phyloP scores from a whole-genome alignment of 257 asterid species.

The Plantago ovata region DNA sequence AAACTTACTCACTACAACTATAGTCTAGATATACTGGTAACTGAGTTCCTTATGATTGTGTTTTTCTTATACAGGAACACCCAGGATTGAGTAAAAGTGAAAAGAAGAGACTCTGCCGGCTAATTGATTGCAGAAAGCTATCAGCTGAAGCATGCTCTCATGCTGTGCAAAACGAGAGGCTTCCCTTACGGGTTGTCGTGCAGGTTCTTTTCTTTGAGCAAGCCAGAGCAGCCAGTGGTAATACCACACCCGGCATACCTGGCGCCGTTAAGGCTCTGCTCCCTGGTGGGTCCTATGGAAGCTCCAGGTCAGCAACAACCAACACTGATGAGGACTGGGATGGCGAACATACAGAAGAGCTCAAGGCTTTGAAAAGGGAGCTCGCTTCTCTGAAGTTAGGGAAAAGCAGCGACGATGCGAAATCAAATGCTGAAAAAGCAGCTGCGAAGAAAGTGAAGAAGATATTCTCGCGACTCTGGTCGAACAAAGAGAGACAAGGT shows the following conservation, averaged over 20 bases:
- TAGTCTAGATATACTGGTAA: no score
- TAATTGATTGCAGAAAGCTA: conserved; percentile 76
- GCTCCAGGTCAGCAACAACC: conserved; percentile 78
- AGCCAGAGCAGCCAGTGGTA: conserved; percentile 46
- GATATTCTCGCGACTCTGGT: conserved; percentile 73
- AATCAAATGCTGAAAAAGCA: conserved; percentile 34
- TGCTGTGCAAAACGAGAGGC: conserved; percentile 80
- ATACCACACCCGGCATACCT: conserved; percentile 41
- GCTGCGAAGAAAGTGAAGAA: conserved; percentile 45
- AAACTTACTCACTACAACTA: no score
- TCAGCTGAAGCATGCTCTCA: conserved; percentile 74
- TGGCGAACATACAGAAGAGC: conserved; percentile 57
- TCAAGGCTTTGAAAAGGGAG: conserved; percentile 63
- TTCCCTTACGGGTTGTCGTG: conserved; percentile 69
- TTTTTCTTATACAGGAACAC: conserved; percentile 49
- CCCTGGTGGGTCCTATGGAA: conserved; percentile 57
- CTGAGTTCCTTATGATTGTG: not conserved
- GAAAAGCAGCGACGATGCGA: conserved; percentile 27
- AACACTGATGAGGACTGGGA: conserved; percentile 87
- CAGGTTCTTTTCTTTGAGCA: conserved; percentile 87
- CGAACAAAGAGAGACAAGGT: conserved; percentile 56
- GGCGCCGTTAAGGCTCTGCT: conserved; percentile 40
- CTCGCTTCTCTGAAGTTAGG: conserved; percentile 47
- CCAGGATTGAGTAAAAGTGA: conserved; percentile 66
- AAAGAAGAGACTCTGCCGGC: conserved; percentile 60